Percentiles rank a stretch among this genome's conserved stretches.
Conservation (phyloP, 2,329 filamentous ascomycete genomes). For the Hymenotorrendiella dingleyae region DNA sequence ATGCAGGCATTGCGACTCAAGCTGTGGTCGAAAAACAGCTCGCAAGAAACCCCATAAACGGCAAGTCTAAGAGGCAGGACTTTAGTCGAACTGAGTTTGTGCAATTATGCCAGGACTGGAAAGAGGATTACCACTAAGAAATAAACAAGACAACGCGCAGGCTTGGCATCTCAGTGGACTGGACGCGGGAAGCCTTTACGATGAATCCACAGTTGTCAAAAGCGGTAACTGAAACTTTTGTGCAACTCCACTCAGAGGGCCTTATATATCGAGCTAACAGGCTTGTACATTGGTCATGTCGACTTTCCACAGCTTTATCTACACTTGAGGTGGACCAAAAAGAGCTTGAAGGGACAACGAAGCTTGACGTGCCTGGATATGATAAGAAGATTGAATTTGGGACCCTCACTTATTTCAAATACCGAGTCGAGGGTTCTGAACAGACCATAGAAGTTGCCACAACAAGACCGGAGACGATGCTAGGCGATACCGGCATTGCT, state of each 20-base stretch:
- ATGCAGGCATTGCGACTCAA: slow-evolving; percentile 91
- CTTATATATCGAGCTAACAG: slow-evolving; percentile 86
- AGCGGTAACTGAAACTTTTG: slow-evolving; percentile 80
- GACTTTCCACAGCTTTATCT: slow-evolving; percentile 79
- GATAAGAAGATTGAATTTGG: slow-evolving; percentile 93
- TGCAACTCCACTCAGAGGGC: slow-evolving; percentile 81
- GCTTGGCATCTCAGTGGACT: slow-evolving; percentile 85
- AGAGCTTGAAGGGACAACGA: slow-evolving; percentile 74
- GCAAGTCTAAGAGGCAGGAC: slow-evolving; percentile 59
- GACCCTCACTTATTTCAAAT: slow-evolving; percentile 81
- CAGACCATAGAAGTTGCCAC: slow-evolving; percentile 84
- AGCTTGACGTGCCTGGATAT: slow-evolving; percentile 84
- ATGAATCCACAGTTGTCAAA: slow-evolving; percentile 79
- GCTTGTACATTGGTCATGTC: slow-evolving; percentile 88
- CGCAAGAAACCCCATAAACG: slow-evolving; percentile 64
- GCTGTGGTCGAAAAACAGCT: slow-evolving; percentile 84
- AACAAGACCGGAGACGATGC: slow-evolving; percentile 87
- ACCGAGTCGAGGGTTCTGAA: slow-evolving; percentile 71
- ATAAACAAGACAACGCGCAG: slow-evolving; percentile 79
- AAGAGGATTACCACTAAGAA: slow-evolving; percentile 78
- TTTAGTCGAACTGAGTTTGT: slow-evolving; percentile 74
- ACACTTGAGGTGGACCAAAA: slow-evolving; percentile 88
- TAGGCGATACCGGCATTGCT: slow-evolving; percentile 84
- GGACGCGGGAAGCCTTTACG: slow-evolving; percentile 85
- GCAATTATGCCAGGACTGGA: slow-evolving; percentile 82